Evolutionary conservation across 1,139 yeast genomes (phyloP).

Genomic region (Candida sp.): DNA sequence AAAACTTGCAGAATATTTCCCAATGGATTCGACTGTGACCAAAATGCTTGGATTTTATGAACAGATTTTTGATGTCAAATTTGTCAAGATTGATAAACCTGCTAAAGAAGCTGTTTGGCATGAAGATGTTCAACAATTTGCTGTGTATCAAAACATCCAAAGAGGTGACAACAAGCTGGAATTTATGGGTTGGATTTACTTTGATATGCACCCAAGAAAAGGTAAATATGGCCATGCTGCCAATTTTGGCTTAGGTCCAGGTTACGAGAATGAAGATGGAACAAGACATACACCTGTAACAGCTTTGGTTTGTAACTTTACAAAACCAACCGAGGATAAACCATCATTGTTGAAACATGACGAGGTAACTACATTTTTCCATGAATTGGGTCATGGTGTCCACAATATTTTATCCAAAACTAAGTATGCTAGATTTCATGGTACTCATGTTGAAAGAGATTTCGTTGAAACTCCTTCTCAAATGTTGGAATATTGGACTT

Average conservation of each 20-base stretch:
- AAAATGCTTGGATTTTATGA: constrained; percentile 74
- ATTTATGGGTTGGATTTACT: constrained; percentile 75
- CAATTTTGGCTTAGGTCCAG: constrained; percentile 68
- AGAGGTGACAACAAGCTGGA: constrained; percentile 44
- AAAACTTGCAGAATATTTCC: constrained; percentile 75
- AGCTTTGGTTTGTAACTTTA: constrained; percentile 80
- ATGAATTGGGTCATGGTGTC: constrained; percentile 87
- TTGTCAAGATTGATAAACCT: constrained; percentile 46
- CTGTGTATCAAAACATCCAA: constrained; percentile 59
- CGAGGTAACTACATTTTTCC: constrained; percentile 84
- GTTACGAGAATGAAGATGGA: constrained; percentile 47
- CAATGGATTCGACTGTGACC: constrained; percentile 61
- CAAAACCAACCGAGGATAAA: constrained; percentile 66
- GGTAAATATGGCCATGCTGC: constrained; percentile 91
- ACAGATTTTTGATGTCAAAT: constrained; percentile 62
- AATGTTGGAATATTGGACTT: constrained; percentile 86
- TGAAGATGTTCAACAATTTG: constrained; percentile 69
- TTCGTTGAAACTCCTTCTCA: constrained; percentile 92
- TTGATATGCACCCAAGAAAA: constrained; percentile 82
- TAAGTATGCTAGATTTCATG: constrained; percentile 64
- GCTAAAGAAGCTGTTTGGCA: constrained; percentile 54
- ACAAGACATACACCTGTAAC: constrained; percentile 65
- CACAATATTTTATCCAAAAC: constrained; percentile 74
- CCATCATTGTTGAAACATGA: constrained; percentile 76
- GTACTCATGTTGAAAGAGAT: constrained; percentile 76